Base-by-base conservation (phyloP, 2,329 filamentous ascomycete genomes). In the Colletotrichum graminicola region DNA sequence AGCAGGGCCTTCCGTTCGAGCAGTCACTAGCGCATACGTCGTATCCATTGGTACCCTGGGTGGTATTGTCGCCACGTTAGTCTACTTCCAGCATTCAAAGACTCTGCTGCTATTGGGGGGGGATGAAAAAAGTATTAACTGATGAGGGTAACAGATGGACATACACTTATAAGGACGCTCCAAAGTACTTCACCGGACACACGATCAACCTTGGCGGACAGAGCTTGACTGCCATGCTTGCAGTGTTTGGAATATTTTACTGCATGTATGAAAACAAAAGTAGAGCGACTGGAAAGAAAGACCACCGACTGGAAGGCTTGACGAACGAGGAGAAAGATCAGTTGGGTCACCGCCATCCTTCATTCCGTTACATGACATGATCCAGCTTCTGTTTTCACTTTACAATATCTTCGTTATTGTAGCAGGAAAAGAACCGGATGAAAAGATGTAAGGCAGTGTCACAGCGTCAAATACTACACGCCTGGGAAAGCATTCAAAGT, bases 131-230 rank as follows among this genome's bases (percentile, higher is more conserved):
- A 5, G 39, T 29, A 29, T 59, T 52, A 3, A 51, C 76, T 39
- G 74, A 73, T 39, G 71, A 5, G 10, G 18, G 11, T 65, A 73
- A 3, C 14, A 83, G 81, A 18, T 89, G 87, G 87, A 88, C 87
- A 0, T 90, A 90, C 74, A 78, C 85, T 5, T 78, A 79, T 0
- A 75, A 73, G 14, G 86, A 88, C 70, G 82, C 78, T 0, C 86
- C 86, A 1, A 77, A 81, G 54, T 88, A 85, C 74, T 80, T 78
- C 41, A 84, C 82, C 62, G 86, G 86, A 32, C 86, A 88, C 77
- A 85, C 85, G 5, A 90, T 90, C 82, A 90, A 90, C 75, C 80
- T 90, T 56, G 80, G 74, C 5, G 86, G 86, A 1, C 86, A 89
- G 75, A 77, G 84, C 23, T 76, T 76, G 16, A 82, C 84, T 5